These are phyloP conservation scores for Melaleuca alternifolia DNA, from an alignment of 345 rosid genomes.

Conservation along the genomic window DNA sequence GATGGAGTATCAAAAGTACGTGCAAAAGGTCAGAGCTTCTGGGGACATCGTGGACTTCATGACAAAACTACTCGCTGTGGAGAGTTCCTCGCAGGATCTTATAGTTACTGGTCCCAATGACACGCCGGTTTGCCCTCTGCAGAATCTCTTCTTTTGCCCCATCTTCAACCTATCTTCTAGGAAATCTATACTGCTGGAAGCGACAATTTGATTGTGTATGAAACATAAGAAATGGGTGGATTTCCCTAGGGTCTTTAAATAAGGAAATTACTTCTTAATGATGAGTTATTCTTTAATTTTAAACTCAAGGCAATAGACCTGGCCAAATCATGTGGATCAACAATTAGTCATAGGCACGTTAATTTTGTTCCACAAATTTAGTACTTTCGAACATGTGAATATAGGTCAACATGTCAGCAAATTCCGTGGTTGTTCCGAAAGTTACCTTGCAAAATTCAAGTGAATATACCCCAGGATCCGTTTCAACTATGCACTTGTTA, in stretches of 20 bases:
- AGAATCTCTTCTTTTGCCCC: background rate
- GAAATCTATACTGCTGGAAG: background rate
- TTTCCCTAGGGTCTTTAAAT: background rate
- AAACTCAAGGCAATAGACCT: background rate
- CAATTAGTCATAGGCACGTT: background rate
- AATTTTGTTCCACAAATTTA: background rate
- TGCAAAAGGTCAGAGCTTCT: fast-evolving
- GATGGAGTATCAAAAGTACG: background rate
- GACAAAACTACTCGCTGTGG: background rate
- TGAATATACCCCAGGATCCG: background rate
- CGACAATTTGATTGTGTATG: background rate
- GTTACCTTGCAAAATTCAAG: background rate
- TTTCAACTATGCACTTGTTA: background rate
- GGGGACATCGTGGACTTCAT: background rate
- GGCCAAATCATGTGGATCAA: background rate
- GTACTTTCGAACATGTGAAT: background rate
- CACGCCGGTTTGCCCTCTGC: background rate
- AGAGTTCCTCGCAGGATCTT: background rate
- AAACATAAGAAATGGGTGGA: background rate
- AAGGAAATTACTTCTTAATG: background rate
- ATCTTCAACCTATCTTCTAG: background rate
- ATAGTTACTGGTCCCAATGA: background rate
- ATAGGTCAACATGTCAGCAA: background rate
- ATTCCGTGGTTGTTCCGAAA: background rate
- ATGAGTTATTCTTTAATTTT: background rate